Base-by-base conservation (phyloP, 2,329 filamentous ascomycete species). In the Rutstroemia sp. region DNA sequence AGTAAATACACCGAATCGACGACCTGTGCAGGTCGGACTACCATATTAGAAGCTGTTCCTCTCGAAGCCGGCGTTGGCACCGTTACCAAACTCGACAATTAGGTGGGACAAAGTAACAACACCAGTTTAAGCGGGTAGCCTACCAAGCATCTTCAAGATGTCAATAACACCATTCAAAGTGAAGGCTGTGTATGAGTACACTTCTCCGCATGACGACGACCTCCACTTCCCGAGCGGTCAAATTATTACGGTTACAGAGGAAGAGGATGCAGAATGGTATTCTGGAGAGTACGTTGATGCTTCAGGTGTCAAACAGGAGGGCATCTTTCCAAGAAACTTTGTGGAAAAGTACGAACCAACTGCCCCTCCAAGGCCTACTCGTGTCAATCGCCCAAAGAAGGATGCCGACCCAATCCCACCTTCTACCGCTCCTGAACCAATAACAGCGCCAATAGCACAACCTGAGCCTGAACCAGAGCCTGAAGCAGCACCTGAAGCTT, bases 261-360 rank as follows among this genome's bases (percentile, higher is more conserved):
- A 89, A 72, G 94, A 97, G 70, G 94, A 96, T 70, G 85, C 80
- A 61, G 95, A 97, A 71, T 97, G 92, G 94, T 95, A 94, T 70
- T 83, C 82, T 61, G 92, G 94, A 64, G 87, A 94, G 72, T 96
- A 96, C 71, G 76, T 84, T 61, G 89, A 95, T 72, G 82, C 84
- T 58, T 73, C 78, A 52, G 94, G 94, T 56, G 74, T 72, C 61
- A 90, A 86, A 72, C 82, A 85, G 69, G 85, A 92, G 68, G 92
- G 92, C 64, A 88, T 96, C 66, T 97, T 96, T 72, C 92, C 91
- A 51, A 87, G 88, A 70, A 99, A 97, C 75, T 99, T 99, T 70
- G 94, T 99, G 68, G 94, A 99, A 73, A 90, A 87, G 74, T 95
- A 90, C 73, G 92, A 97, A 71, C 94, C 94, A 39, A 87, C 85